Evolutionary conservation across 257 asterid genomes (phyloP), one percentile per base, ranked within the genome.

Genomic region (Osmanthus fragrans): DNA sequence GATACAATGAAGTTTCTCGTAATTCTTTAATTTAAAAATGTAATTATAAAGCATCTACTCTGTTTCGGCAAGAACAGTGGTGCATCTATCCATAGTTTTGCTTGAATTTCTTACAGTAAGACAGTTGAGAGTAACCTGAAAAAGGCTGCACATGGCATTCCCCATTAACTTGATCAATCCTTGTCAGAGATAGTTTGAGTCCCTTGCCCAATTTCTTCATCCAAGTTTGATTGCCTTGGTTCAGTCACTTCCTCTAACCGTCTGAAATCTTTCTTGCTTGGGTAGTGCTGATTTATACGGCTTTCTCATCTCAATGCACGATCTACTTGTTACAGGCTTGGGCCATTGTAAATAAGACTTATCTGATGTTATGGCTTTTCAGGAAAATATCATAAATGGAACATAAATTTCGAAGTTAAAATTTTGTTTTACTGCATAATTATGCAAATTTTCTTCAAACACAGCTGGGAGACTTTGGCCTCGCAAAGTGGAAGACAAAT

Each of bases 381-480:
- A 25, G 69, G 33, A 23, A 63, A 63, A 63, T 23, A 23, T 63
- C 7, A 11, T 63, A 42, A 71, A 13, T 40, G 60, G 73, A 16
- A 82, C 37, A 78, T 25, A 74, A 12, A 25, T 72, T 47, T 30
- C 27, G 47, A 47, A 33, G 79, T 75, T 79, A 34, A 3, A 27
- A 63, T 9, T 63, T 65, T 30, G 40, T 34, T 77, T 4, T 10
- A 39, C 39, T 78, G 40, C 32, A 51, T 65, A 69, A 85, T 67
- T 68, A 11, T 77, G 8, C 40, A 72, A 75, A 27, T 56, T 76
- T 73, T 78, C 1, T 29, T 71, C 68, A 56, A 73, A 64, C 78
- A 73, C 86, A 92, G 97, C 82, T 92, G 47, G 97, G 93, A 37
- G 96, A 92, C 79, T 90, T 89, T 70, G 97, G 97, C 72, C 92